phyloP scores from a whole-genome alignment of 805 yeast genomes.

The Wickerhamiella cacticola region DNA sequence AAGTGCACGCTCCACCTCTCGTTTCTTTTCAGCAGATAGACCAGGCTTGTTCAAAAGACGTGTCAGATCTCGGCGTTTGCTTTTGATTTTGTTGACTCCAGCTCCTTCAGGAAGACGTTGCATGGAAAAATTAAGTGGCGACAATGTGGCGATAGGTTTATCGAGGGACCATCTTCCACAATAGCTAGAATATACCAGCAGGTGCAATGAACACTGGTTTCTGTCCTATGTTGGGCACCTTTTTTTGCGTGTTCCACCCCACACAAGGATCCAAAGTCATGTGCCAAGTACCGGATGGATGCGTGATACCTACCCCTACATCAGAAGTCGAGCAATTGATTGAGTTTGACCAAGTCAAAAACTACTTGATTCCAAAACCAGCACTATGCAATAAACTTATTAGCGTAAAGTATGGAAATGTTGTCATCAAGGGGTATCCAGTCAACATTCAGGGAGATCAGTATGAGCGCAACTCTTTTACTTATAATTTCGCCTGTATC shows the following conservation, averaged over 20 bases:
- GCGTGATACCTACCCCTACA: slow-evolving; percentile 28
- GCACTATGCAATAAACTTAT: slow-evolving; percentile 74
- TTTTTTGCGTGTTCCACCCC: slow-evolving; percentile 88
- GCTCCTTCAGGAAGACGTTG: slow-evolving; percentile 15
- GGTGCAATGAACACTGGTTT: slow-evolving; percentile 42
- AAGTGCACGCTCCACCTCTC: slow-evolving; percentile 51
- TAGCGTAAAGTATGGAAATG: slow-evolving; percentile 56
- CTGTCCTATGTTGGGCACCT: slow-evolving; percentile 76
- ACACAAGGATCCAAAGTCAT: slow-evolving; percentile 88
- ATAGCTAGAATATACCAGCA: no score
- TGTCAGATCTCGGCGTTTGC: slow-evolving; percentile 76
- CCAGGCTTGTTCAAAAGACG: slow-evolving; percentile 54
- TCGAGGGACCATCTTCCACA: no score
- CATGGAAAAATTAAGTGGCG: background rate
- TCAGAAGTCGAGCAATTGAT: slow-evolving; percentile 35
- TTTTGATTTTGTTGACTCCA: slow-evolving; percentile 44
- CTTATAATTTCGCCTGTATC: slow-evolving; percentile 85
- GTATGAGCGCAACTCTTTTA: slow-evolving; percentile 84
- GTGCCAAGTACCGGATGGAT: slow-evolving; percentile 78
- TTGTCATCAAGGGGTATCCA: slow-evolving; percentile 75
- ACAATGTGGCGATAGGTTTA: background rate
- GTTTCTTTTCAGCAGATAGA: slow-evolving; percentile 39
- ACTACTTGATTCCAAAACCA: slow-evolving; percentile 88
- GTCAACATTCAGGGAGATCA: slow-evolving; percentile 61
- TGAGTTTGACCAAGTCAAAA: slow-evolving; percentile 75